Percentiles rank a stretch among this genome's conserved stretches.
Conservation (phyloP, 2,329 filamentous ascomycete species). For the Talaromyces marneffei region DNA sequence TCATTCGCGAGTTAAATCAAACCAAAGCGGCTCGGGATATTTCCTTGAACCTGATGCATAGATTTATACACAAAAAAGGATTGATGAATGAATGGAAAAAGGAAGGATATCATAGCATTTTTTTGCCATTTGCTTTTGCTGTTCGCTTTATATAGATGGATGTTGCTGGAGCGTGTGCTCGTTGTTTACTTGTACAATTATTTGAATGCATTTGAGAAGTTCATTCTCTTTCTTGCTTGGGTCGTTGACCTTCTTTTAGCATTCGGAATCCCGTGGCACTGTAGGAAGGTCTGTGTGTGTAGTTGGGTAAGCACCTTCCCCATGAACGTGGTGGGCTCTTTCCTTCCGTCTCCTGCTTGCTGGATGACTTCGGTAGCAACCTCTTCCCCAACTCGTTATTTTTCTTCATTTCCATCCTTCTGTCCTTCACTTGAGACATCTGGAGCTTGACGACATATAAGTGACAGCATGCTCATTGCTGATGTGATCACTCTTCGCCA, state of each 20-base stretch:
- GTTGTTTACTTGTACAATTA: background rate
- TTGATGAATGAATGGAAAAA: constrained; percentile 9
- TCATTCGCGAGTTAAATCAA: constrained; percentile 37
- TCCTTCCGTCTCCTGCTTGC: background rate
- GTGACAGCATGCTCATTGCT: background rate
- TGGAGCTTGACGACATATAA: background rate
- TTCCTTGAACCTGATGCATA: constrained; percentile 31
- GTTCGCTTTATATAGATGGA: constrained; percentile 2
- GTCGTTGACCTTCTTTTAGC: background rate
- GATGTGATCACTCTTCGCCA: background rate
- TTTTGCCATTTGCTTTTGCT: background rate
- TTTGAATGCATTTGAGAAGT: background rate
- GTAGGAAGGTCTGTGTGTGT: background rate
- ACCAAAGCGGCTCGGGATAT: constrained; percentile 33
- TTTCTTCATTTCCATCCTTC: background rate
- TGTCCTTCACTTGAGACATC: background rate
- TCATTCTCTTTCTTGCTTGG: background rate
- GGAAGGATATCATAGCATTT: constrained; percentile 19
- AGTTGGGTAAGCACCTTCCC: background rate
- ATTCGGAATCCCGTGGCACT: no score
- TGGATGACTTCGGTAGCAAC: background rate
- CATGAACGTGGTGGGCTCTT: background rate
- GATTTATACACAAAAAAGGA: background rate
- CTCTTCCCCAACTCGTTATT: background rate
- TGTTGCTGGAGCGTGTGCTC: background rate